Evolutionary conservation across 106 monocot species (phyloP).

Genomic region (Dioscorea zingiberensis): DNA sequence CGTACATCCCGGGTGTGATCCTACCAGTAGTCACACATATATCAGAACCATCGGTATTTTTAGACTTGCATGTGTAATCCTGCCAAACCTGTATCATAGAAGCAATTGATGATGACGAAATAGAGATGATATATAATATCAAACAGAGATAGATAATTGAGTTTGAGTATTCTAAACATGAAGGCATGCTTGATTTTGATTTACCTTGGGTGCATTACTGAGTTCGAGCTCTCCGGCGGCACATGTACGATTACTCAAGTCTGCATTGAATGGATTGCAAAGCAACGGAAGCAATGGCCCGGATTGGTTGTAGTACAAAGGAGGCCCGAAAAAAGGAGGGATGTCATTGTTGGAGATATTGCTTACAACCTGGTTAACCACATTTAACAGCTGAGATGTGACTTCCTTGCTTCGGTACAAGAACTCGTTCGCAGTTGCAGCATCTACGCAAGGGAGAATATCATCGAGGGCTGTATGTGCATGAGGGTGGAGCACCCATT

Average conservation of each 20-base stretch:
- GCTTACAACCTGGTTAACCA: slow-evolving; percentile 33
- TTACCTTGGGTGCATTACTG: slow-evolving; percentile 47
- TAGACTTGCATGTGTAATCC: slow-evolving; percentile 21
- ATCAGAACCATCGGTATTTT: slow-evolving; percentile 13
- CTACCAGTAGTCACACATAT: slow-evolving; percentile 34
- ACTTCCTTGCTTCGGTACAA: slow-evolving; percentile 39
- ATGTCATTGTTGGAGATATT: slow-evolving; percentile 39
- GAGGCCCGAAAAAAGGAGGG: slow-evolving; percentile 3
- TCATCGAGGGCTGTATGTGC: slow-evolving; percentile 64
- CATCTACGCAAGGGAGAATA: slow-evolving; percentile 66
- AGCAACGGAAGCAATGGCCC: slow-evolving; percentile 49
- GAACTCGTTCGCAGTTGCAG: slow-evolving; percentile 35
- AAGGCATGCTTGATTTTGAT: too few relatives aligned
- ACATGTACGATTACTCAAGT: slow-evolving; percentile 23
- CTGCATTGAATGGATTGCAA: slow-evolving; percentile 47
- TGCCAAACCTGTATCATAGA: slow-evolving; percentile 28
- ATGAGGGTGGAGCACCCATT: slow-evolving; percentile 60
- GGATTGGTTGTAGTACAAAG: slow-evolving; percentile 53
- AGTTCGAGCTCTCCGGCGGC: slow-evolving; percentile 30
- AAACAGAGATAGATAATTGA: too few relatives aligned
- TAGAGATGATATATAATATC: too few relatives aligned
- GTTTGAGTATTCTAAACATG: too few relatives aligned
- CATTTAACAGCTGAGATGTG: slow-evolving; percentile 31
- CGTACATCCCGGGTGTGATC: slow-evolving; percentile 43
- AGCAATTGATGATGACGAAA: neutral